Conservation (phyloP, 345 rosid genomes). For the Eucalyptus melliodora region DNA sequence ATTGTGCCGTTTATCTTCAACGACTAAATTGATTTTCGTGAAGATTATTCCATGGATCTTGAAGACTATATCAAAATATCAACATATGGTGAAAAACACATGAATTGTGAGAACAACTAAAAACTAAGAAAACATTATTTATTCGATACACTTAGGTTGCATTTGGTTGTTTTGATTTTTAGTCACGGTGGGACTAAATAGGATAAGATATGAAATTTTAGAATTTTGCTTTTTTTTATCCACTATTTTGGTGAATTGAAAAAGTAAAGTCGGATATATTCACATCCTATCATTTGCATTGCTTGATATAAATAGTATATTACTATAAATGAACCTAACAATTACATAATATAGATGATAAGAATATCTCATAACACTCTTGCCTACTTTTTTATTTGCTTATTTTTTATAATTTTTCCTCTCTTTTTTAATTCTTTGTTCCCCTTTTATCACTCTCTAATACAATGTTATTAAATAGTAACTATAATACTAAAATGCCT, state of each 20-base stretch:
- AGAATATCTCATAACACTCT: not conserved
- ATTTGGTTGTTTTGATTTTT: not conserved
- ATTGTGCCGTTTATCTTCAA: not conserved
- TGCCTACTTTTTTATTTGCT: not conserved
- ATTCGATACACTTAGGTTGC: not conserved
- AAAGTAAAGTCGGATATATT: not conserved
- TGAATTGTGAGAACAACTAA: not conserved
- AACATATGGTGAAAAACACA: not conserved
- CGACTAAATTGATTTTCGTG: not conserved
- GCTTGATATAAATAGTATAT: not conserved
- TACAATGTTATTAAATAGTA: not conserved
- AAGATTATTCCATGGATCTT: not conserved
- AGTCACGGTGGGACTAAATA: not conserved
- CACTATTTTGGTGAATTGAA: not conserved
- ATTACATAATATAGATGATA: not conserved
- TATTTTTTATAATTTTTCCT: too few relatives aligned
- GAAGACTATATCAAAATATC: not conserved
- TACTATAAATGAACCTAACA: not conserved
- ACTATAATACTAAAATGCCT: not conserved
- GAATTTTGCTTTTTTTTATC: too few relatives aligned
- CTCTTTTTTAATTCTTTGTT: too few relatives aligned
- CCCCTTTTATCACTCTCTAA: not conserved
- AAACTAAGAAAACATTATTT: not conserved
- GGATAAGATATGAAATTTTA: not conserved
- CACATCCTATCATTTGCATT: rapidly evolving